Conservation (phyloP, 2,329 filamentous ascomycete genomes). For the Trichoderma lentiforme region DNA sequence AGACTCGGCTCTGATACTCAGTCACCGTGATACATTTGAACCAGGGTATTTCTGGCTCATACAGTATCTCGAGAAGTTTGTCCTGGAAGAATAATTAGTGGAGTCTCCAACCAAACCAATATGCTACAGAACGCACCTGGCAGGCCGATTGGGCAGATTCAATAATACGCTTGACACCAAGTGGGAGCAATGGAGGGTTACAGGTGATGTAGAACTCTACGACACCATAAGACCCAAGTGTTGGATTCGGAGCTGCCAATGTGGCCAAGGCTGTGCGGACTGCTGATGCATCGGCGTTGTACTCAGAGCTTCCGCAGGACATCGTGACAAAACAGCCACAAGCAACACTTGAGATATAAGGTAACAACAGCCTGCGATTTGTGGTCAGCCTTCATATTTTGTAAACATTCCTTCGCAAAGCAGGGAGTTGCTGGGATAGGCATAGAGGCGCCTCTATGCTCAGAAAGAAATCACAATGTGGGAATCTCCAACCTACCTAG, state of each 20-base stretch:
- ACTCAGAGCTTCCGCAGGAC: background rate
- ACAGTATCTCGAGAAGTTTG: constrained; percentile 33
- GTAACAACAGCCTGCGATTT: background rate
- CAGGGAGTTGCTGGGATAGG: background rate
- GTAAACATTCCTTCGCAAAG: no score
- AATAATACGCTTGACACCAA: constrained; percentile 31
- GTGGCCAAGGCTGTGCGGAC: background rate
- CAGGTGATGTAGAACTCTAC: constrained; percentile 35
- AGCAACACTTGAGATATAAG: background rate
- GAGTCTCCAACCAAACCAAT: background rate
- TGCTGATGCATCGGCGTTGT: background rate
- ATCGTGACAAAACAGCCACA: background rate
- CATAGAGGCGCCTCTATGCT: background rate
- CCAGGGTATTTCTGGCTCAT: constrained; percentile 36
- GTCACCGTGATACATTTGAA: constrained; percentile 32
- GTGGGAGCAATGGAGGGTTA: constrained; percentile 33
- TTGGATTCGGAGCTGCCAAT: background rate
- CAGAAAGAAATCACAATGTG: background rate
- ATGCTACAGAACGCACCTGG: background rate
- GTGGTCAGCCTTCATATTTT: background rate
- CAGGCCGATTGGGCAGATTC: constrained; percentile 17
- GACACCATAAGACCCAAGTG: background rate
- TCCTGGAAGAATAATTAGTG: constrained; percentile 6
- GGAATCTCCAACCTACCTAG: background rate
- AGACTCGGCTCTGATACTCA: constrained; percentile 19